Percentiles rank a stretch among this genome's conserved stretches.
Evolutionary conservation across 106 monocot genomes (phyloP).

Genomic region (Agapanthus africanus): DNA sequence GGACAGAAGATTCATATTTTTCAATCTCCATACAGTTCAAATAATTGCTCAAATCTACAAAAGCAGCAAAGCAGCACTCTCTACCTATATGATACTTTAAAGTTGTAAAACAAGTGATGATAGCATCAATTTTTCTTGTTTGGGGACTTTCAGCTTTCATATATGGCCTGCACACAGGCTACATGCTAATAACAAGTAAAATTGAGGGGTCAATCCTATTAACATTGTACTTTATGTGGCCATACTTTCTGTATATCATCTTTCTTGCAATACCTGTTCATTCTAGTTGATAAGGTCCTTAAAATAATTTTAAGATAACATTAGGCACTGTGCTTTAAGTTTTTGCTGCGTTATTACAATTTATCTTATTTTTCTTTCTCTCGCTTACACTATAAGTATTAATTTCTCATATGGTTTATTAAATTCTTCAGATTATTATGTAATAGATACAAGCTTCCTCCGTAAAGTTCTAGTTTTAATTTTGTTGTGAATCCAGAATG

Average conservation of each 20-base stretch:
- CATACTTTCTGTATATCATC: not conserved
- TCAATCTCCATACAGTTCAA: not conserved
- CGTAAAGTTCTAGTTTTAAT: slow-evolving; percentile 1
- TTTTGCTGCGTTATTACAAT: too few relatives aligned
- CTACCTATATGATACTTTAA: not conserved
- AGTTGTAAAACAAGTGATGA: too few relatives aligned
- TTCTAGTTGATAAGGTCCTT: not conserved
- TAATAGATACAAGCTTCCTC: not conserved
- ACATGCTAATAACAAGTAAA: not conserved
- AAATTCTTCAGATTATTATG: not conserved
- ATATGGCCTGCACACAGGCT: not conserved
- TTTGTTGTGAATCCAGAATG: slow-evolving; percentile 49
- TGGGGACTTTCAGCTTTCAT: not conserved
- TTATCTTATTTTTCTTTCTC: not conserved
- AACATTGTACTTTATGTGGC: not conserved
- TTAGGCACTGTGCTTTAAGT: too few relatives aligned
- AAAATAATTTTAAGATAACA: not conserved
- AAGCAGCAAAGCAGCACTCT: not conserved
- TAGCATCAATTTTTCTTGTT: not conserved
- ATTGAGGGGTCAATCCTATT: not conserved
- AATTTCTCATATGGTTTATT: not conserved
- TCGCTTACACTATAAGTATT: not conserved
- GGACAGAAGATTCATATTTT: too few relatives aligned
- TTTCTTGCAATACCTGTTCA: not conserved
- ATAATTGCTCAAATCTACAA: not conserved